Evolutionary conservation across 148 eudicot species (phyloP).

Genomic region (Chenopodium berlandieri): DNA sequence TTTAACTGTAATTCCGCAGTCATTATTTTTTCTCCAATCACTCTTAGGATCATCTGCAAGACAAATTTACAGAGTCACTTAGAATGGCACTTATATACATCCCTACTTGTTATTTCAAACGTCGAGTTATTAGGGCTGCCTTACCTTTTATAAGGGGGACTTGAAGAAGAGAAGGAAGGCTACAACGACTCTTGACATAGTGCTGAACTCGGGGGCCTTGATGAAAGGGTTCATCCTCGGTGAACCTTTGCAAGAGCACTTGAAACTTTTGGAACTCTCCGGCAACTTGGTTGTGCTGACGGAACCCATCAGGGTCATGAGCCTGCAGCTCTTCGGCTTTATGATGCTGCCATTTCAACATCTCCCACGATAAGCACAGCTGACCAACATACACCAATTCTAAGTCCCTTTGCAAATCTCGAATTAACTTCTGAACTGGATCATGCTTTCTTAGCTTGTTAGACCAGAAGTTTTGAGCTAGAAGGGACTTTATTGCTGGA

Average conservation of each 20-base stretch:
- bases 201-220: conserved; percentile 67
- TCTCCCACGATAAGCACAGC: conserved; percentile 86
- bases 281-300: conserved; percentile 56
- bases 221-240: conserved; percentile 79
- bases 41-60: conserved; percentile 62
- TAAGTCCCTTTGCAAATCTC: conserved; percentile 55
- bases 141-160: conserved; percentile 84
- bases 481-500: conserved; percentile 46
- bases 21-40: conserved; percentile 36
- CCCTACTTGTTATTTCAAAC: neutral
- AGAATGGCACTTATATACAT: neutral
- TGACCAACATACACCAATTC: conserved; percentile 81
- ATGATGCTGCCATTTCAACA: conserved; percentile 66
- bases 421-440: conserved; percentile 48
- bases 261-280: conserved; percentile 80
- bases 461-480: conserved; percentile 49
- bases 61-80: neutral
- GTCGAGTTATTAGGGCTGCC: conserved; percentile 34
- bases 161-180: conserved; percentile 52
- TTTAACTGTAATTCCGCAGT: conserved; percentile 43
- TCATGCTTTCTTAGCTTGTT: conserved; percentile 53
- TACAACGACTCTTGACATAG: conserved; percentile 57
- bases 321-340: conserved; percentile 52
- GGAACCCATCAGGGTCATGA: conserved; percentile 43
- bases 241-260: conserved; percentile 71